These are phyloP conservation scores for Drechslera avenae DNA, from an alignment of 2,329 filamentous ascomycete genomes.

Conservation along the genomic window DNA sequence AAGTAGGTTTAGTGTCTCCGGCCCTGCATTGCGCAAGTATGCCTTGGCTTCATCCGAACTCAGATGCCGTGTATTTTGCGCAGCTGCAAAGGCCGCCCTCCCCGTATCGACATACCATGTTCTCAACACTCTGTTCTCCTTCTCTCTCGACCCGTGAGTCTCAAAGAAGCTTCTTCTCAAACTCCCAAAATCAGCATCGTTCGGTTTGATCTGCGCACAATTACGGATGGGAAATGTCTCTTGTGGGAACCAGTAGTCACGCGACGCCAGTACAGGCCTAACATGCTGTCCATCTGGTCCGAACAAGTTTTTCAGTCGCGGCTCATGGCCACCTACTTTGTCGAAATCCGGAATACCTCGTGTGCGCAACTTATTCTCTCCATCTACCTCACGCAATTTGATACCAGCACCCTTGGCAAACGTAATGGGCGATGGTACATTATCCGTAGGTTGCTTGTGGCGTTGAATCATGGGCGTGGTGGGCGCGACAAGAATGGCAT, in stretches of 20 bases:
- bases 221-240: conserved; percentile 55
- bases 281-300: conserved; percentile 58
- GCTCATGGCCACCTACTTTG: conserved; percentile 39
- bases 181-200: conserved; percentile 29
- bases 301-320: conserved; percentile 57
- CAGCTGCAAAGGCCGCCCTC: conserved; percentile 48
- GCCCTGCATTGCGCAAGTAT: conserved; percentile 51
- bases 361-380: conserved; percentile 23
- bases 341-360: conserved; percentile 41
- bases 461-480: conserved; percentile 7
- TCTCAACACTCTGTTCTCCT: conserved; percentile 56
- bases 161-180: conserved; percentile 54
- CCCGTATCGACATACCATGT: conserved; percentile 59
- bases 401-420: conserved; percentile 22
- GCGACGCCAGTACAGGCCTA: conserved; percentile 53
- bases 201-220: not conserved
- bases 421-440: conserved; percentile 13
- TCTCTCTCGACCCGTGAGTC: conserved; percentile 47
- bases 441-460: conserved; percentile 5
- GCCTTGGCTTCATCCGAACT: conserved; percentile 43
- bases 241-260: conserved; percentile 59
- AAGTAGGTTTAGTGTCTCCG: conserved; percentile 51
- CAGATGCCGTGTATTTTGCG: conserved; percentile 50
- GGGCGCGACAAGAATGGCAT: conserved; percentile 12
- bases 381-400: conserved; percentile 17